These are phyloP conservation scores for Salicornia ramosissima DNA, from an alignment of 148 eudicot species.

Conservation along the genomic window DNA sequence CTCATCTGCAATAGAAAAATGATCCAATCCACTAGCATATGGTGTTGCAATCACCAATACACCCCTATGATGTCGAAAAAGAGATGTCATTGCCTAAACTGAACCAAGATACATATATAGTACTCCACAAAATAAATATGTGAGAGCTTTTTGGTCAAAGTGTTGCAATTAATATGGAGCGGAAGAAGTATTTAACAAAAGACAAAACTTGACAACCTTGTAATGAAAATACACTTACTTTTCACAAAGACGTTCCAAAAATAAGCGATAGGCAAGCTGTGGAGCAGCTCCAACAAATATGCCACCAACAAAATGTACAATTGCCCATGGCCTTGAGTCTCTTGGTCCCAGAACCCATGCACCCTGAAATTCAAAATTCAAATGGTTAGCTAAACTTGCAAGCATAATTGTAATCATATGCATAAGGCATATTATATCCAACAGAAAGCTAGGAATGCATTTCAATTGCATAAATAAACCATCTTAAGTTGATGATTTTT, in stretches of 20 bases:
- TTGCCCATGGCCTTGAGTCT: slow-evolving; percentile 41
- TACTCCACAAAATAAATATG: not conserved
- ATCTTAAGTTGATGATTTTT: too few relatives aligned
- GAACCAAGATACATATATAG: not conserved
- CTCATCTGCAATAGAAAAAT: slow-evolving; percentile 94
- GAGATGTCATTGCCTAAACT: slow-evolving; percentile 19
- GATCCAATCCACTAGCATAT: slow-evolving; percentile 96
- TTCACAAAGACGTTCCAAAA: slow-evolving; percentile 81
- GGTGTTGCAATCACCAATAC: slow-evolving; percentile 94
- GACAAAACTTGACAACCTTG: slow-evolving; percentile 1
- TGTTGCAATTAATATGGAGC: too few relatives aligned
- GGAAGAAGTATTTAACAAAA: too few relatives aligned
- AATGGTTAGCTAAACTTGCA: slow-evolving; percentile 10
- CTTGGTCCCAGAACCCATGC: slow-evolving; percentile 91
- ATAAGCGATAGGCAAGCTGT: slow-evolving; percentile 85
- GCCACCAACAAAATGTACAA: slow-evolving; percentile 92
- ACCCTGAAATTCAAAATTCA: slow-evolving; percentile 48
- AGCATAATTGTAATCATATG: slow-evolving; percentile 3
- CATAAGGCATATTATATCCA: slow-evolving; percentile 1
- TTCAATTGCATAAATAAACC: not conserved
- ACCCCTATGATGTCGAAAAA: slow-evolving; percentile 50
- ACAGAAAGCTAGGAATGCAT: not conserved
- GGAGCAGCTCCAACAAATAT: slow-evolving; percentile 99
- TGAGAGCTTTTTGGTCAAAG: not conserved
- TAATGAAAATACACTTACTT: slow-evolving; percentile 45